phyloP scores from a whole-genome alignment of 2,329 filamentous ascomycete species.

The Stylonectria norvegica region DNA sequence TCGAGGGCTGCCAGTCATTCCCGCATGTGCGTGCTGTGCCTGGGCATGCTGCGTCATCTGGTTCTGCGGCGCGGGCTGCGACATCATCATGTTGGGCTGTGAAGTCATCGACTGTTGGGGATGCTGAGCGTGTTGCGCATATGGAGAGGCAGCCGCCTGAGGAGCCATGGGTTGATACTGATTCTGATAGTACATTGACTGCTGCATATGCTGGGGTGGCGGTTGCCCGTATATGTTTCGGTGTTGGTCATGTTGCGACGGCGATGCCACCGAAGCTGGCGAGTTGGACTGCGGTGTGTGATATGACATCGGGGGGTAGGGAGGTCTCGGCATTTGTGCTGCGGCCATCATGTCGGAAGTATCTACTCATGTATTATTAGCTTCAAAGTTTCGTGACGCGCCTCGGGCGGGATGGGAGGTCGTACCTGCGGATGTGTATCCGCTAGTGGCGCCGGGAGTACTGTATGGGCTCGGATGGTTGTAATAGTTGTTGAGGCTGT shows the following conservation, averaged over 20 bases:
- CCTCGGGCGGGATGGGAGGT: conserved; percentile 20
- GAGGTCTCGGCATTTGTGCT: conserved; percentile 66
- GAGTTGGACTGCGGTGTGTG: conserved; percentile 95
- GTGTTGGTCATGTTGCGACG: conserved; percentile 85
- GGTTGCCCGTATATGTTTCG: conserved; percentile 81
- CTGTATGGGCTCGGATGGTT: conserved; percentile 80
- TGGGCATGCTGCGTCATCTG: conserved; percentile 58
- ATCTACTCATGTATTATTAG: conserved; percentile 38
- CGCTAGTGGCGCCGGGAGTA: conserved; percentile 74
- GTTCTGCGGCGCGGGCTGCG: conserved; percentile 55
- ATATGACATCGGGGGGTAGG: conserved; percentile 85
- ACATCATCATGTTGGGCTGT: conserved; percentile 65
- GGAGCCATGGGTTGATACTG: conserved; percentile 65
- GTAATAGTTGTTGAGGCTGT: conserved; percentile 67
- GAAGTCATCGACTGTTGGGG: conserved; percentile 58
- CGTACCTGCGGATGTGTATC: conserved; percentile 85
- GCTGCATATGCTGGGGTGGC: conserved; percentile 72
- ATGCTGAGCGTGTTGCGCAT: conserved; percentile 55
- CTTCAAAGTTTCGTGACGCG: conserved; percentile 8
- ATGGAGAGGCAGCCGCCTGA: conserved; percentile 58
- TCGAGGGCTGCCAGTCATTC: conserved; percentile 60
- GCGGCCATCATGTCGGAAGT: conserved; percentile 66
- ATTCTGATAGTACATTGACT: conserved; percentile 71
- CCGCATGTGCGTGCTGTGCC: conserved; percentile 49
- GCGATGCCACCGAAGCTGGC: conserved; percentile 86